A percentile compares a stretch with the other conserved stretches of the same genome.
These are phyloP conservation scores for Chamaecrista fasciculata DNA, from an alignment of 306 rosid species.

Conservation along the genomic window DNA sequence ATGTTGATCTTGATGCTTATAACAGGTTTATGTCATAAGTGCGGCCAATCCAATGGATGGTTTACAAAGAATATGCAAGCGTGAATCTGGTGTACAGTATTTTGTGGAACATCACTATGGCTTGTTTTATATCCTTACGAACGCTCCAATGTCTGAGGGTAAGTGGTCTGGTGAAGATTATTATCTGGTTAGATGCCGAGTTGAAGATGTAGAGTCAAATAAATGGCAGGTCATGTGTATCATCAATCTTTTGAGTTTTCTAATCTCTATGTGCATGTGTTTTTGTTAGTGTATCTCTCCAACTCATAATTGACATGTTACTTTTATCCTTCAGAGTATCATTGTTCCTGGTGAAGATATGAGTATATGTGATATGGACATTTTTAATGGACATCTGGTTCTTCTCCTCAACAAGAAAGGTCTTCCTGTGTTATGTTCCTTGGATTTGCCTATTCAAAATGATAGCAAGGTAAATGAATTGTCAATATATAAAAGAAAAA, in stretches of 20 bases:
- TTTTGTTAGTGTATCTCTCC: slow-evolving; percentile 13
- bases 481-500: background rate
- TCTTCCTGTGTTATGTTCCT: slow-evolving; percentile 63
- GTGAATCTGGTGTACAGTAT: slow-evolving; percentile 67
- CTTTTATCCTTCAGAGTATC: slow-evolving; percentile 54
- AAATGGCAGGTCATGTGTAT: slow-evolving; percentile 64
- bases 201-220: slow-evolving; percentile 58
- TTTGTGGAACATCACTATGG: slow-evolving; percentile 93
- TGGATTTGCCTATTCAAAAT: slow-evolving; percentile 56
- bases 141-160: slow-evolving; percentile 58
- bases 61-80: slow-evolving; percentile 62
- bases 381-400: slow-evolving; percentile 78
- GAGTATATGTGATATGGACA: slow-evolving; percentile 78
- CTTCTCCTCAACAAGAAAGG: slow-evolving; percentile 72
- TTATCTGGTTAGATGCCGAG: slow-evolving; percentile 67
- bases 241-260: slow-evolving; percentile 15
- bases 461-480: slow-evolving; percentile 55
- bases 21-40: slow-evolving; percentile 81
- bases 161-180: slow-evolving; percentile 61
- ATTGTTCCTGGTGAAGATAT: slow-evolving; percentile 61
- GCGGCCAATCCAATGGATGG: slow-evolving; percentile 60
- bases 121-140: slow-evolving; percentile 77
- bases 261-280: slow-evolving; percentile 12
- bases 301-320: slow-evolving; percentile 29
- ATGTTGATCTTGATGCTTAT: slow-evolving; percentile 36